Conservation (phyloP, 2,329 filamentous ascomycete species). For the Dothiorella sarmentorum region DNA sequence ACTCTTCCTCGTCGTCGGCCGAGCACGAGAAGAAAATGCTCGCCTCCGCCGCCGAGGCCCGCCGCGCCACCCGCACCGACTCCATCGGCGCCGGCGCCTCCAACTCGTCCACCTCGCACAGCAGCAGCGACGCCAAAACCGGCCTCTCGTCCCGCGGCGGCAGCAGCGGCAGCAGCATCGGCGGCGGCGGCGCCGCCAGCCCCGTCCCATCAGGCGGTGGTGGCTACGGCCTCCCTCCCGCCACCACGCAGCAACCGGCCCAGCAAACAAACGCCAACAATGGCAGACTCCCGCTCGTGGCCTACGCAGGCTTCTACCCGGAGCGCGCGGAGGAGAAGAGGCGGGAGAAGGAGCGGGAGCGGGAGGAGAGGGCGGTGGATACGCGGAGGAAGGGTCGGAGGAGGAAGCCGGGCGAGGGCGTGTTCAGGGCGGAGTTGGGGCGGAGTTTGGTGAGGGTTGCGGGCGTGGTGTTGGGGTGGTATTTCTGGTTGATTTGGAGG, state of each 20-base stretch:
- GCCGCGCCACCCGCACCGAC: constrained; percentile 19
- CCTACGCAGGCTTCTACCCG: constrained; percentile 43
- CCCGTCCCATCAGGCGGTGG: constrained; percentile 27
- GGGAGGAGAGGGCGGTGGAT: constrained; percentile 29
- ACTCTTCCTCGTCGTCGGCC: constrained; percentile 20
- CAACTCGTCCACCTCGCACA: constrained; percentile 31
- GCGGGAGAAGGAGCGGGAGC: constrained; percentile 29
- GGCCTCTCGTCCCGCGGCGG: constrained; percentile 28
- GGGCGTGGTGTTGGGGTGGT: constrained; percentile 62
- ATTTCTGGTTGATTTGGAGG: constrained; percentile 61
- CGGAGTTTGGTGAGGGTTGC: constrained; percentile 60
- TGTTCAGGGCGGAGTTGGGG: constrained; percentile 60
- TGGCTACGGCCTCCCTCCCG: constrained; percentile 29
- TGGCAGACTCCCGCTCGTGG: constrained; percentile 32
- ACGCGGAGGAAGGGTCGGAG: constrained; percentile 23
- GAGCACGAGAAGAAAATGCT: constrained; percentile 26
- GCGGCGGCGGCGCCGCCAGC: constrained; percentile 38
- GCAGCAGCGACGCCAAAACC: constrained; percentile 26
- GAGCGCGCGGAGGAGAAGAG: constrained; percentile 25
- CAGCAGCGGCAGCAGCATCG: constrained; percentile 18
- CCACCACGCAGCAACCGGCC: background rate
- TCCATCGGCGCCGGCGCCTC: constrained; percentile 24
- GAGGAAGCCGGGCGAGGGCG: constrained; percentile 37
- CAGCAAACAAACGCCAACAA: constrained; percentile 13
- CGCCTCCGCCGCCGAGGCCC: background rate